Conservation (phyloP, 2,329 filamentous ascomycete genomes). For the Xylaria arbuscula region DNA sequence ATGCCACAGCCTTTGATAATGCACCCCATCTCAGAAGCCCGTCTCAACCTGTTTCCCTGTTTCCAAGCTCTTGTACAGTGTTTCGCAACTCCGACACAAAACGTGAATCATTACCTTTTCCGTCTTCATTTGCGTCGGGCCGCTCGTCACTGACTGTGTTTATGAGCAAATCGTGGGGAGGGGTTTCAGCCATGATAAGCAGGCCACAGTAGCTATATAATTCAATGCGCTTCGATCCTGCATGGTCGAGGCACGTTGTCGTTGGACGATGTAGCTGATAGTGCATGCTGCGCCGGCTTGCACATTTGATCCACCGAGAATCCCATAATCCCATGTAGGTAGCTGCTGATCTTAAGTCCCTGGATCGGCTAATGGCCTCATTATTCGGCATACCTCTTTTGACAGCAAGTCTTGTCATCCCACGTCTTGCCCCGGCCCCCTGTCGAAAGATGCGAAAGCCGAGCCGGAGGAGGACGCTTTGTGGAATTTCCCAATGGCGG, state of each 20-base stretch:
- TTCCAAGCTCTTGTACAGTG: conserved; percentile 3
- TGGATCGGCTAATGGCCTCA: conserved; percentile 16
- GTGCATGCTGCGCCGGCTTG: conserved; percentile 13
- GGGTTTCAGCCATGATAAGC: conserved; percentile 23
- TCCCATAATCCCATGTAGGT: conserved; percentile 3
- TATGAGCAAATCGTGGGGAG: conserved; percentile 29
- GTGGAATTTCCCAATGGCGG: conserved; percentile 16
- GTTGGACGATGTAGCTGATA: conserved; percentile 28
- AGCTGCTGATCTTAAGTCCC: conserved; percentile 16
- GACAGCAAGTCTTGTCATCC: conserved; percentile 28
- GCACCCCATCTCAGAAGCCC: background rate
- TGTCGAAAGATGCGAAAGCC: conserved; percentile 26
- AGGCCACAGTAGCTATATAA: conserved; percentile 19
- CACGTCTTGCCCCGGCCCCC: conserved; percentile 25
- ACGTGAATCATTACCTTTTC: conserved; percentile 36
- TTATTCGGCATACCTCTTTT: conserved; percentile 36
- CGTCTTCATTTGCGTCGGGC: conserved; percentile 29
- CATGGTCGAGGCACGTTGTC: conserved; percentile 26
- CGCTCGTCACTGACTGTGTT: conserved; percentile 5
- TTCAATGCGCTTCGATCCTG: conserved; percentile 16
- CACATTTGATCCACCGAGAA: conserved; percentile 26
- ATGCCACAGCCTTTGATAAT: background rate
- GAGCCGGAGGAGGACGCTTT: conserved; percentile 10
- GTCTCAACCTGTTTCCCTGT: conserved; percentile 2
- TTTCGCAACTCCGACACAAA: conserved; percentile 22